phyloP scores from a whole-genome alignment of 768 basidiomycete species.

The Mycena metata region DNA sequence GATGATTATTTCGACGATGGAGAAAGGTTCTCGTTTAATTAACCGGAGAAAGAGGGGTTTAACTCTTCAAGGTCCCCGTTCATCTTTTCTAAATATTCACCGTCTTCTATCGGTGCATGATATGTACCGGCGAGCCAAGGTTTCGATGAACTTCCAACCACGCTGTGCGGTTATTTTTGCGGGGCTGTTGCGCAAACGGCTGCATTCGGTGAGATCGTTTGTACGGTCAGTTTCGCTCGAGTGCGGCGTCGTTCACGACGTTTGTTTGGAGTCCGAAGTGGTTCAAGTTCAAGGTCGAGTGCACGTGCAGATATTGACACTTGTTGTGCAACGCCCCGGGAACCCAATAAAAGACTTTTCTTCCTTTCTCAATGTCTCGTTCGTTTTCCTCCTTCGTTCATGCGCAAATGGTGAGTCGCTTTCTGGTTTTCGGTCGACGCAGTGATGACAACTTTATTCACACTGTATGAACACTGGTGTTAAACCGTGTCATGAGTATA shows the following conservation, averaged over 20 bases:
- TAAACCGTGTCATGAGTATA: constrained; percentile 63
- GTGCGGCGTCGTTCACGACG: no score
- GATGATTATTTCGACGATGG: no score
- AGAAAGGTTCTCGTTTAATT: no score
- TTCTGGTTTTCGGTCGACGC: constrained; percentile 34
- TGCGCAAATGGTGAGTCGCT: constrained; percentile 43
- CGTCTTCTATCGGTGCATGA: neutral
- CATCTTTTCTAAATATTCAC: neutral
- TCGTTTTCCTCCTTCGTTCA: no score
- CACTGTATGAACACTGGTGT: constrained; percentile 77
- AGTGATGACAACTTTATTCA: constrained; percentile 77
- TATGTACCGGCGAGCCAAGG: neutral
- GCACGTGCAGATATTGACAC: constrained; percentile 8
- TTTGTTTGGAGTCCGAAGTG: neutral
- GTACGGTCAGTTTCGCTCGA: no score
- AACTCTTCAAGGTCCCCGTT: no score
- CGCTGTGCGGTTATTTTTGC: constrained; percentile 21
- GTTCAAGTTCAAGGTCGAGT: neutral
- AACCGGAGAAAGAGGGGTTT: no score
- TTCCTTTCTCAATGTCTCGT: no score
- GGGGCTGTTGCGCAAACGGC: no score
- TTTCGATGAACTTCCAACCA: constrained; percentile 6
- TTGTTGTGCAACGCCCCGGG: neutral
- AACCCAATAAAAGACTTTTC: constrained; percentile 27
- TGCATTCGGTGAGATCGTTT: no score